Conservation (phyloP, 2,329 filamentous ascomycete species). For the Teratosphaeria destructans region DNA sequence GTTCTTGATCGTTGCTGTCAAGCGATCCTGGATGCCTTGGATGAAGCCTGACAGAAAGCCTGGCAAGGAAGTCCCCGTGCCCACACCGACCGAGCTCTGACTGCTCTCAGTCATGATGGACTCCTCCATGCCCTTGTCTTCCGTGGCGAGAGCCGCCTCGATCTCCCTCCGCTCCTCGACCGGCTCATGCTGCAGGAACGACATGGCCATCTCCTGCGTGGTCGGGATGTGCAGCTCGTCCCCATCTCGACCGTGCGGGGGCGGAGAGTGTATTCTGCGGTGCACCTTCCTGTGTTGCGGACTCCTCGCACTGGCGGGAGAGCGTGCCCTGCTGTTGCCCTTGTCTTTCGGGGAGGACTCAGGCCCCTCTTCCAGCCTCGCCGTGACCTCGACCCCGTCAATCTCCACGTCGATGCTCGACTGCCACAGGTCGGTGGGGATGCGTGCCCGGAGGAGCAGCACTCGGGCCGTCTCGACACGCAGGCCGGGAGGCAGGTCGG, state of each 20-base stretch:
- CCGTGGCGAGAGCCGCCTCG: slow-evolving; percentile 55
- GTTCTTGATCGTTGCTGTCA: slow-evolving; percentile 55
- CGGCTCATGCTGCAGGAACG: slow-evolving; percentile 65
- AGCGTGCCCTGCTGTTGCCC: slow-evolving; percentile 23
- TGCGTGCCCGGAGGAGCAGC: slow-evolving; percentile 63
- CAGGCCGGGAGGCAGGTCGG: slow-evolving; percentile 60
- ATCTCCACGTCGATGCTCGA: slow-evolving; percentile 75
- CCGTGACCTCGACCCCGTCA: slow-evolving; percentile 64
- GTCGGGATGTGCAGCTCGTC: slow-evolving; percentile 47
- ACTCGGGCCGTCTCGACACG: slow-evolving; percentile 65
- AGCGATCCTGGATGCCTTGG: slow-evolving; percentile 62
- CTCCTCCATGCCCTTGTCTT: slow-evolving; percentile 46
- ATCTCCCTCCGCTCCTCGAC: slow-evolving; percentile 55
- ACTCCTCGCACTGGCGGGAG: slow-evolving; percentile 11
- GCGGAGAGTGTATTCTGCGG: slow-evolving; percentile 24
- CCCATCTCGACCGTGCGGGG: slow-evolving; percentile 2
- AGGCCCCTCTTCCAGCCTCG: slow-evolving; percentile 9
- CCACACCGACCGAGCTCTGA: slow-evolving; percentile 58
- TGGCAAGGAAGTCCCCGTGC: slow-evolving; percentile 30
- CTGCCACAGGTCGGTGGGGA: slow-evolving; percentile 75
- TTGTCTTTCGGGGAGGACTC: background rate
- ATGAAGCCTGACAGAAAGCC: slow-evolving; percentile 61
- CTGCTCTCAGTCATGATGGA: slow-evolving; percentile 46
- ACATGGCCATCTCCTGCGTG: slow-evolving; percentile 62
- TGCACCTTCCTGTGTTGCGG: slow-evolving; percentile 26